Evolutionary conservation across 768 basidiomycete genomes (phyloP).

Genomic region (Termitomyces sp.): DNA sequence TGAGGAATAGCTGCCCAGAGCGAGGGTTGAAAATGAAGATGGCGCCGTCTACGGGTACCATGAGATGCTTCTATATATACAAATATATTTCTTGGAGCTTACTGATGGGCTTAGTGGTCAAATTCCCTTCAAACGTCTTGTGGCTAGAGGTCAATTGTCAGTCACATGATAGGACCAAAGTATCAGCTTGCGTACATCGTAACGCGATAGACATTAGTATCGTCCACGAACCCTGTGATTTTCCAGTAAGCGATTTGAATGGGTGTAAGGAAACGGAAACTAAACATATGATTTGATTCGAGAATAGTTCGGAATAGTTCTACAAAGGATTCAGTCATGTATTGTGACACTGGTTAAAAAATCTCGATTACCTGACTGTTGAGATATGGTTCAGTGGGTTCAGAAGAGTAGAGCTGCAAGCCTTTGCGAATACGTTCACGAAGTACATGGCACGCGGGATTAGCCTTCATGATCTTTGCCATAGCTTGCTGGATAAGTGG

Average conservation of each 20-base stretch:
- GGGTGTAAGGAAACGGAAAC: slow-evolving; percentile 14
- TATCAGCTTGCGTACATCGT: slow-evolving; percentile 58
- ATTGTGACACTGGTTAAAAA: neutral
- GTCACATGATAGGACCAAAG: neutral
- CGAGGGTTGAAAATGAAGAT: slow-evolving; percentile 99
- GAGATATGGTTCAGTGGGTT: slow-evolving; percentile 98
- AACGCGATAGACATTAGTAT: slow-evolving; percentile 99
- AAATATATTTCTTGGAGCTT: slow-evolving; percentile 25
- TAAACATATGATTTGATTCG: slow-evolving; percentile 95
- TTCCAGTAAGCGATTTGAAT: neutral
- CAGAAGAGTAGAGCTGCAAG: slow-evolving; percentile 96
- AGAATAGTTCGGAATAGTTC: slow-evolving; percentile 95
- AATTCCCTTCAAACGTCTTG: slow-evolving; percentile 99
- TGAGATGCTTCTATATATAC: slow-evolving; percentile 3
- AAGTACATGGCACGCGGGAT: slow-evolving; percentile 94
- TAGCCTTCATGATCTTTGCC: slow-evolving; percentile 99
- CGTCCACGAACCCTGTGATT: slow-evolving; percentile 88
- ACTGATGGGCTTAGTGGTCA: slow-evolving; percentile 99
- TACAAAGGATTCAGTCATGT: slow-evolving; percentile 18
- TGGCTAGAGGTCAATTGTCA: slow-evolving; percentile 50
- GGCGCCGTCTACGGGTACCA: slow-evolving; percentile 62
- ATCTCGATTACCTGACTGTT: slow-evolving; percentile 73
- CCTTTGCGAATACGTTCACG: slow-evolving; percentile 99
- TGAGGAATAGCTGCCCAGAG: slow-evolving; percentile 96
- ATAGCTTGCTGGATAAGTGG: slow-evolving; percentile 97